Evolutionary conservation across 2,329 filamentous ascomycete species (phyloP).

Genomic region (Cadophora sp.): DNA sequence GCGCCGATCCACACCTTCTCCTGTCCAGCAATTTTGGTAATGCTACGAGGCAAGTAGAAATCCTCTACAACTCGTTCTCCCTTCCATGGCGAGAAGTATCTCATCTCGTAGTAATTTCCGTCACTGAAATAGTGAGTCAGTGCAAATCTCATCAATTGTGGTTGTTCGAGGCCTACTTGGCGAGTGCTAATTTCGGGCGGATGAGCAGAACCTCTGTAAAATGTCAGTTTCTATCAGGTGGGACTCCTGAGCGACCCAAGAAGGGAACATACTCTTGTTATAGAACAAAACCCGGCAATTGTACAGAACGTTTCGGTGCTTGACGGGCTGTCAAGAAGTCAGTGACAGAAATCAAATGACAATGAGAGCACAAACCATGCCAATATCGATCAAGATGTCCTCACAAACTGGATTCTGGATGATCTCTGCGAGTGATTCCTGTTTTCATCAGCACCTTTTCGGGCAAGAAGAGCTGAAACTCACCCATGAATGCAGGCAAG

Average conservation of each 20-base stretch:
- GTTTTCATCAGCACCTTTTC: not conserved
- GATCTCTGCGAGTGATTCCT: not conserved
- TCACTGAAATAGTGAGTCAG: conserved; percentile 46
- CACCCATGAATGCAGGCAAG: conserved; percentile 61
- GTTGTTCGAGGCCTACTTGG: conserved; percentile 52
- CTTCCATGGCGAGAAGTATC: conserved; percentile 68
- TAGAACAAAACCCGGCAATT: conserved; percentile 52
- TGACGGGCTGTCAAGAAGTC: not conserved
- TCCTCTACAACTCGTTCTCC: conserved; percentile 23
- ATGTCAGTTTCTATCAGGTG: not conserved
- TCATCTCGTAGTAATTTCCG: conserved; percentile 67
- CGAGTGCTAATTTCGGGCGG: conserved; percentile 72
- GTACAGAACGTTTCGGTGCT: conserved; percentile 7
- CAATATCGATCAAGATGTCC: conserved; percentile 11
- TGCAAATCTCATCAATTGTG: too few species aligned
- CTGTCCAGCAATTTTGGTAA: not conserved
- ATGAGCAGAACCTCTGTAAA: conserved; percentile 67
- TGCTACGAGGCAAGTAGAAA: conserved; percentile 8
- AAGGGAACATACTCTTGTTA: conserved; percentile 53
- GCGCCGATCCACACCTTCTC: not conserved
- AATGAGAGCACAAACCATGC: conserved; percentile 4
- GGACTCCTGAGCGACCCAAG: too few species aligned
- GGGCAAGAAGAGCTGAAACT: not conserved
- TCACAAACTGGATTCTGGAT: not conserved
- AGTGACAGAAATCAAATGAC: not conserved